A percentile compares a stretch with the other conserved stretches of the same genome.
Conservation (phyloP, 164 flowering plant species). For the Pachysandra terminalis region DNA sequence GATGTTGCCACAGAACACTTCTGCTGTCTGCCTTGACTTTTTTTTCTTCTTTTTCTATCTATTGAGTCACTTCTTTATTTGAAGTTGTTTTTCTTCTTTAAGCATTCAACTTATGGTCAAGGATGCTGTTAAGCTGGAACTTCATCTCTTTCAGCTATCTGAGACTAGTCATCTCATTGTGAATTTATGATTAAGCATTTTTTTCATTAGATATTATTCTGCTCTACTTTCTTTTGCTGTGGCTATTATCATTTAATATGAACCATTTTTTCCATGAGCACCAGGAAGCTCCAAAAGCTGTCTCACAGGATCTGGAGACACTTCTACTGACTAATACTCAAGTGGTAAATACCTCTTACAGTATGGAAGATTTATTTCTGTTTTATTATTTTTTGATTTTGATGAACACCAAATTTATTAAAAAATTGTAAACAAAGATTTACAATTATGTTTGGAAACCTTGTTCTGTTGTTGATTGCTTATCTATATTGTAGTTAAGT, state of each 20-base stretch:
- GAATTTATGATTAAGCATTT: background rate
- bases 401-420: background rate
- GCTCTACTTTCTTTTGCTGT: background rate
- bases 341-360: constrained; percentile 45
- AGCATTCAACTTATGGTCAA: background rate
- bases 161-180: background rate
- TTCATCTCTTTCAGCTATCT: background rate
- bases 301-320: constrained; percentile 69
- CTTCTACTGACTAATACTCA: constrained; percentile 69
- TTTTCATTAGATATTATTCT: too few relatives aligned
- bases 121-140: background rate
- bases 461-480: background rate
- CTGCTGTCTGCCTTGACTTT: too few relatives aligned
- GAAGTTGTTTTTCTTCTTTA: background rate
- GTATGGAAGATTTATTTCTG: background rate
- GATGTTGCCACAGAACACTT: too few relatives aligned
- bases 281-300: constrained; percentile 65
- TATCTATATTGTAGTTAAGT: background rate
- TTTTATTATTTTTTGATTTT: background rate
- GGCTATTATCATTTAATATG: background rate
- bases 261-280: constrained; percentile 15
- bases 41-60: background rate
- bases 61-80: too few relatives aligned
- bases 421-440: too few relatives aligned
- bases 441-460: too few relatives aligned